Conservation (phyloP, 495 filamentous ascomycete species). For the Trichoderma erinaceum region DNA sequence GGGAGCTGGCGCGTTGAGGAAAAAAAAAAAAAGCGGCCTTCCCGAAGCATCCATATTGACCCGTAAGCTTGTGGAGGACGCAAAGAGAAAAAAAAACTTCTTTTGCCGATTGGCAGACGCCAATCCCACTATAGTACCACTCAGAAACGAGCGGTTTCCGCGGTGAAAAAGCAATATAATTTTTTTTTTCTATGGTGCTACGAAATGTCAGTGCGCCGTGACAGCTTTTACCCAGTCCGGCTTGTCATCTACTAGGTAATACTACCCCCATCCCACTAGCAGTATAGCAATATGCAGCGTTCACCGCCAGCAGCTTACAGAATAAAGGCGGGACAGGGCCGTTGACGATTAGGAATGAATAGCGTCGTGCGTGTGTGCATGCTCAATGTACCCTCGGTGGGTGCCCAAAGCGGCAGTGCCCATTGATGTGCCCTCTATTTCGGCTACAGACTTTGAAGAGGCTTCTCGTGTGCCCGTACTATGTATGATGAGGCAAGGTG, state of each 20-base stretch:
- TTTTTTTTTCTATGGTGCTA: background rate
- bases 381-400: background rate
- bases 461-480: background rate
- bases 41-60: conserved; percentile 5
- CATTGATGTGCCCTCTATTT: background rate
- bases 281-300: background rate
- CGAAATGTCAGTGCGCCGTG: background rate
- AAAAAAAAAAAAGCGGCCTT: background rate
- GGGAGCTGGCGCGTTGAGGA: background rate
- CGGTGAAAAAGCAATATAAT: conserved; percentile 4
- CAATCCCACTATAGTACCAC: background rate
- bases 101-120: background rate
- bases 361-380: background rate
- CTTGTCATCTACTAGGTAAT: too few relatives aligned
- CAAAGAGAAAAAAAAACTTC: background rate
- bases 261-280: background rate
- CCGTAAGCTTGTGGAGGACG: background rate
- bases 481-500: background rate
- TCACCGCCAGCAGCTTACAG: conserved; percentile 1
- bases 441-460: background rate
- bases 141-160: background rate
- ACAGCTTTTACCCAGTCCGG: background rate
- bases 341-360: background rate
- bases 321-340: background rate
- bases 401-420: background rate